Base-by-base conservation (phyloP, 140 eudicot species). In the Flaveria floridana region DNA sequence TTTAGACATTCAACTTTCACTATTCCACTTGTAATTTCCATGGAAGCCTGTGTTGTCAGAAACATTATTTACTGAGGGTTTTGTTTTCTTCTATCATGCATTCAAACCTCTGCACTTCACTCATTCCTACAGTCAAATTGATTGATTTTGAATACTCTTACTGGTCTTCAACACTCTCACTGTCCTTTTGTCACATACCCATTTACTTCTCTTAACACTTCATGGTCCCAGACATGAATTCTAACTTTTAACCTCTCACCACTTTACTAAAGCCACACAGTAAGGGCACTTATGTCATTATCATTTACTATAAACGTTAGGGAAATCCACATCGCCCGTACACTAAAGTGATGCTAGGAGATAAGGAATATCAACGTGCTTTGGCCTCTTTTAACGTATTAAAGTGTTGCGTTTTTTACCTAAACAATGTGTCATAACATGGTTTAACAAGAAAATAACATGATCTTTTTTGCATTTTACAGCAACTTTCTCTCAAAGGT, bases 401-500 rank as follows among this genome's bases (percentile, higher is more conserved):
- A 34, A 34, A 7, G 10, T 56, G n/a, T 3, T 57, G 10, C 64
- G 9, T 20, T 19, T 57, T 57, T 20, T 57, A 21, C 10, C 14
- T 20, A 9, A 19, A 44, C 50, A 44, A 44, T 8, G 50, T 44
- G 3, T 10, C 50, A 0, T 44, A 44, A 10, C 12, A 1, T 44
- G 13, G 28, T 11, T 34, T 37, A 65, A 65, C 56, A 52, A 76
- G 47, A 28, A 19, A 3, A 4, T 52, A 30, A 75, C 72, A 67
- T 42, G 37, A 12, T 42, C 1, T 0, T 66, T 66, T 57, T 62
- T 70, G 8, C 44, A 55, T 6, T 46, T 28, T 74, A 67, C 96
- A 93, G 98, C 98, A 90, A 93, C 93, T 93, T 46, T 88, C 99
- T 2, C 88, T 94, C 52, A 90, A 94, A 84, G 97, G 99, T 8